Conservation (phyloP, 352 stramenopile species). For the Pythium utonaiense region DNA sequence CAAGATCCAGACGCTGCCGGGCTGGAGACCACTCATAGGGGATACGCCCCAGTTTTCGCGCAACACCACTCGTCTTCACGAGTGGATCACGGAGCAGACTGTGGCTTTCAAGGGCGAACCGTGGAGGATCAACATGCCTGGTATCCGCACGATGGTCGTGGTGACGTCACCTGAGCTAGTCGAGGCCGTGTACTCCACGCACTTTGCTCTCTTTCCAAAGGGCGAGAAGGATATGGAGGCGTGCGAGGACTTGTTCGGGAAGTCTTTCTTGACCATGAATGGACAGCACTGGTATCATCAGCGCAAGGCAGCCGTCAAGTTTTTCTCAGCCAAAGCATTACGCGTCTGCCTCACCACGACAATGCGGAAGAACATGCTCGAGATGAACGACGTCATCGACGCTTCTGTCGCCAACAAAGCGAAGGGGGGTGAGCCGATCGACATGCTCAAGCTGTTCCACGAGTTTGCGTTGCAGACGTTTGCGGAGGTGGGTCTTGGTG, state of each 20-base stretch:
- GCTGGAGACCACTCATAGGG: not conserved
- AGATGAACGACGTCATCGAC: too few relatives aligned
- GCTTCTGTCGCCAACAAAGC: too few relatives aligned
- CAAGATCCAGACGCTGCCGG: not conserved
- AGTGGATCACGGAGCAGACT: not conserved
- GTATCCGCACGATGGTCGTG: not conserved
- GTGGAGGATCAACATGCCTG: not conserved
- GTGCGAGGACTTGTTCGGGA: not conserved
- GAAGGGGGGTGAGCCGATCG: too few relatives aligned
- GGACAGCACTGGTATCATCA: too few relatives aligned
- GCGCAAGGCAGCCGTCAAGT: too few relatives aligned
- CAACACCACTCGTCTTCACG: not conserved
- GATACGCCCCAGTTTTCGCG: not conserved
- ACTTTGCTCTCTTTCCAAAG: not conserved
- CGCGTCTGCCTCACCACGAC: too few relatives aligned
- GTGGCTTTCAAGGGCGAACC: not conserved
- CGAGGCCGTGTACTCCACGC: not conserved
- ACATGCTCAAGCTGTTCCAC: conserved; percentile 33
- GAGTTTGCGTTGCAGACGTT: conserved; percentile 53
- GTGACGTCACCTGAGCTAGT: not conserved
- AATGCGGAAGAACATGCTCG: too few relatives aligned
- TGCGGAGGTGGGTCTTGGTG: conserved; percentile 43
- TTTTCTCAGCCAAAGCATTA: too few relatives aligned
- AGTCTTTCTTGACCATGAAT: not conserved
- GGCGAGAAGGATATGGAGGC: not conserved